Base-by-base conservation (phyloP, 768 basidiomycete species). In the button mushroom (Agaricus bisporus) region DNA sequence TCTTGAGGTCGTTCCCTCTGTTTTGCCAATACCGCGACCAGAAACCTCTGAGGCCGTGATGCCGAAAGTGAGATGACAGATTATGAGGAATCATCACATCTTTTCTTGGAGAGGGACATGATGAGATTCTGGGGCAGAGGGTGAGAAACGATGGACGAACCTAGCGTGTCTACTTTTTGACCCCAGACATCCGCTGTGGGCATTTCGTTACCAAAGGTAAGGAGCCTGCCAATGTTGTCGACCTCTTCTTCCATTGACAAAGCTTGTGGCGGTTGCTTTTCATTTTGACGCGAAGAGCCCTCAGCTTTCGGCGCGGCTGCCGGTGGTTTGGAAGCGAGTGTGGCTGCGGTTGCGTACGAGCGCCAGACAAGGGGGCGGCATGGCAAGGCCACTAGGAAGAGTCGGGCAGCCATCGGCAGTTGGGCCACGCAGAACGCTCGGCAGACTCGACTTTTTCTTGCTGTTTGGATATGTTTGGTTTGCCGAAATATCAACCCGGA, bases 131-230 rank as follows among this genome's bases (percentile, higher is more conserved):
- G 41, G n/a, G 6, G 32, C 11, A 11, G 32, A 7, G 48, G 18
- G 26, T 6, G 7, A 29, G 11, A 48, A 41, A 26, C 32, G 22
- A 38, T 11, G 29, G 26, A 57, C 66, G 48, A 65, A 76, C 75
- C 76, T 65, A 76, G 59, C 1, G 73, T 71, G 18, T 72, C 66
- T 15, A 48, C 52, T 2, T 73, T 64, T 50, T 73, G 71, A 1
- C 74, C 76, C 71, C 72, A 78, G 5, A 68, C 62, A 54, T 78
- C 76, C 3, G 69, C 58, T 4, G 69, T 72, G 7, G 72, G 71
- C 59, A 70, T 66, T 2, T 67, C 47, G 20, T 67, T 63, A 9
- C 66, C 58, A 61, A 71, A 70, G 4, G 59, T 56, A 59, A 71
- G 61, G 22, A 74, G 60, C 26, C 61, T 63, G 45, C 76, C 70